Conservation (phyloP, 2,329 filamentous ascomycete species). For the Fusarium sacchari region DNA sequence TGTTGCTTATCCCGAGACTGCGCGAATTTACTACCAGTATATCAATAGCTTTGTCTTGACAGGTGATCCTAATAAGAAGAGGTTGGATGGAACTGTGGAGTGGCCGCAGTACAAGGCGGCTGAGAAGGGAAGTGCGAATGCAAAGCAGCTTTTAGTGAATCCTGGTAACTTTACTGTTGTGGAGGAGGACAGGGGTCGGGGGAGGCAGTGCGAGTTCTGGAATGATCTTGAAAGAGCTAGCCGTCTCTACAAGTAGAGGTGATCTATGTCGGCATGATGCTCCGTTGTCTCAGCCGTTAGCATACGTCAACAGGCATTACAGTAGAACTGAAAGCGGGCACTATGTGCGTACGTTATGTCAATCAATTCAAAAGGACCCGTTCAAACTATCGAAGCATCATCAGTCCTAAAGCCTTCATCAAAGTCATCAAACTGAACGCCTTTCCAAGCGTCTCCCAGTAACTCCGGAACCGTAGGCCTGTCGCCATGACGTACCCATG, state of each 20-base stretch:
- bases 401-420: accelerated
- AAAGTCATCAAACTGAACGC: background rate
- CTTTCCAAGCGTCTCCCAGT: background rate
- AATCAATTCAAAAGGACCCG: too few species aligned
- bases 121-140: background rate
- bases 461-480: background rate
- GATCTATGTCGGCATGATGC: accelerated
- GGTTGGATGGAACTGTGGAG: background rate
- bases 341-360: accelerated
- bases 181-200: background rate
- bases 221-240: conserved; percentile 1
- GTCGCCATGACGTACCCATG: conserved; percentile 3
- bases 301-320: accelerated
- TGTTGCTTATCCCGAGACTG: background rate
- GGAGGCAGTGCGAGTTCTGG: conserved; percentile 4
- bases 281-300: too few species aligned
- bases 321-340: accelerated
- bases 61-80: background rate
- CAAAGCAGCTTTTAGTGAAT: background rate
- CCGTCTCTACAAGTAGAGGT: background rate
- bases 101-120: background rate
- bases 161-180: background rate
- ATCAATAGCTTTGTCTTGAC: conserved; percentile 8
- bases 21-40: background rate
- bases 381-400: accelerated